A percentile compares a stretch with the other conserved stretches of the same genome.
phyloP scores from a whole-genome alignment of 345 rosid genomes.

The Eucalyptus regnans region DNA sequence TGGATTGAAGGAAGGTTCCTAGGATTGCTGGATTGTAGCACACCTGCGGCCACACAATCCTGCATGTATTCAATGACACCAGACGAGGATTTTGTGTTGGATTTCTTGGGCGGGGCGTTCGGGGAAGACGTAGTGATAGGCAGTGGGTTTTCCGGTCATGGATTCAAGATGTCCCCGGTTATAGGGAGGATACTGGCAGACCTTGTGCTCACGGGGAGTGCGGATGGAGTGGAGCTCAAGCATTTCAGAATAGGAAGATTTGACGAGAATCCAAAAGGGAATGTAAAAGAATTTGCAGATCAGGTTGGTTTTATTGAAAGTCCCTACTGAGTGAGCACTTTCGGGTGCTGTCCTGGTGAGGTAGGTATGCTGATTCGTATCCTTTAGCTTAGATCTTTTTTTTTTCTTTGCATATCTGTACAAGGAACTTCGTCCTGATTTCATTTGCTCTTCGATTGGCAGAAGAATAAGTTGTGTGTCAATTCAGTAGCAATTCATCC shows the following conservation, averaged over 20 bases:
- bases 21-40: constrained; percentile 40
- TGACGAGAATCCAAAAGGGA: constrained; percentile 37
- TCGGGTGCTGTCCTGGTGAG: background rate
- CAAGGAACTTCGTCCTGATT: background rate
- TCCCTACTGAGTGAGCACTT: background rate
- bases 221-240: constrained; percentile 41
- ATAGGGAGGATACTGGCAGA: constrained; percentile 74
- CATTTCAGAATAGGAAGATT: constrained; percentile 51
- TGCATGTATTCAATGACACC: constrained; percentile 85
- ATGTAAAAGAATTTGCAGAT: constrained; percentile 34
- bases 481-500: background rate
- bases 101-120: constrained; percentile 70
- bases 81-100: constrained; percentile 79
- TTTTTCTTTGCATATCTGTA: background rate
- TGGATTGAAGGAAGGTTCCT: constrained; percentile 52
- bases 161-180: constrained; percentile 81
- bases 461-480: background rate
- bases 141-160: constrained; percentile 89
- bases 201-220: constrained; percentile 36
- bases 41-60: constrained; percentile 48
- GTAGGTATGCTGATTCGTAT: background rate
- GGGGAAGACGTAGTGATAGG: constrained; percentile 63
- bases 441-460: background rate
- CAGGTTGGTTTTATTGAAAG: constrained; percentile 16
- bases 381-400: background rate